Evolutionary conservation across 1,139 yeast species (phyloP).

Genomic region (Tardiomyces blankii): DNA sequence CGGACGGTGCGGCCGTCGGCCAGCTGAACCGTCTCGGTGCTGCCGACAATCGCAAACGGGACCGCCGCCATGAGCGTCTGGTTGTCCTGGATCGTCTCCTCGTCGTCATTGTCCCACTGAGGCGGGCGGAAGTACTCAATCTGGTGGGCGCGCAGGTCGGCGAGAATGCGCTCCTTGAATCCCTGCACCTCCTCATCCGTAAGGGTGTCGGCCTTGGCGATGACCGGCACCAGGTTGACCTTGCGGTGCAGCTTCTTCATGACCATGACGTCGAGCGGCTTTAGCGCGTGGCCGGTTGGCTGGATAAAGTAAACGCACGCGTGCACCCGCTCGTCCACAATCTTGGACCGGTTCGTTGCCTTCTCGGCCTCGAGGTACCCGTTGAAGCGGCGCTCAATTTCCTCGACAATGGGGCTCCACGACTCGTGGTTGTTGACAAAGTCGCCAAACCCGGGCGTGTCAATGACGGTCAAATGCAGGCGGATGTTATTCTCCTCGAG

Average conservation of each 20-base stretch:
- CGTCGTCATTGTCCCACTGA: conserved; percentile 75
- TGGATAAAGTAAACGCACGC: conserved; percentile 86
- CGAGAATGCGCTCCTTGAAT: conserved; percentile 61
- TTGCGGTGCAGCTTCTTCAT: conserved; percentile 85
- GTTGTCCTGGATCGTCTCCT: conserved; percentile 57
- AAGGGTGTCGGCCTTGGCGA: conserved; percentile 90
- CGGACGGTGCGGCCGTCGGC: conserved; percentile 73
- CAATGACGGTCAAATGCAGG: conserved; percentile 72
- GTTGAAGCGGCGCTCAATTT: conserved; percentile 79
- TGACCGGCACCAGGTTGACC: conserved; percentile 87
- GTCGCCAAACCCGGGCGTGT: conserved; percentile 94
- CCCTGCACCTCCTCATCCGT: conserved; percentile 73
- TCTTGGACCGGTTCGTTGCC: conserved; percentile 64
- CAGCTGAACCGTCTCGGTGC: conserved; percentile 63
- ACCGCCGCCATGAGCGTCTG: conserved; percentile 56
- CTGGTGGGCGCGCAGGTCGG: conserved; percentile 65
- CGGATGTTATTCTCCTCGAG: conserved; percentile 93
- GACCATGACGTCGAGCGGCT: conserved; percentile 78
- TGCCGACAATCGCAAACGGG: conserved; percentile 95
- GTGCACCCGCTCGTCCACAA: conserved; percentile 71
- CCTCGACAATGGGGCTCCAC: conserved; percentile 91
- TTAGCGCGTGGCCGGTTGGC: conserved; percentile 93
- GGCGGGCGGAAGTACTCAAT: conserved; percentile 76
- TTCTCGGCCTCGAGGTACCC: conserved; percentile 84
- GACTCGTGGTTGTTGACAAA: conserved; percentile 77